Percentiles rank a stretch among this genome's conserved stretches.
phyloP scores from a whole-genome alignment of 805 yeast species.

The Wickerhamomyces chaumierensis region DNA sequence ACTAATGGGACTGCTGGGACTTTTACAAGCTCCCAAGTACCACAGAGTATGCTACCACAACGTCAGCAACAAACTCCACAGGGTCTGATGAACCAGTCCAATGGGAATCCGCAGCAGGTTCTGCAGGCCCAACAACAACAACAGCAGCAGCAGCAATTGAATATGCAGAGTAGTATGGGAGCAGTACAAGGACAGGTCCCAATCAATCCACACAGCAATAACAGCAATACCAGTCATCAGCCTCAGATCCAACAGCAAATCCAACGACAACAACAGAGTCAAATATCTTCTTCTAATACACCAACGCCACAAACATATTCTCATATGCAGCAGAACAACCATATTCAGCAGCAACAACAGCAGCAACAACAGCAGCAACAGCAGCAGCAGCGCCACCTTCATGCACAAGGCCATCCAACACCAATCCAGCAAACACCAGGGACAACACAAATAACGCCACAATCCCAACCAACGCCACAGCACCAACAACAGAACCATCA shows the following conservation, averaged over 20 bases:
- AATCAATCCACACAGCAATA: too few relatives aligned
- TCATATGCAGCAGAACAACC: conserved; percentile 1
- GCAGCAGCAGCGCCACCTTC: conserved; percentile 2
- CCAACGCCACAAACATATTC: too few relatives aligned
- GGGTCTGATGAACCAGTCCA: neutral
- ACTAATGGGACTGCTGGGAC: neutral
- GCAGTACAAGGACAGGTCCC: too few relatives aligned
- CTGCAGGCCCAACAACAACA: neutral
- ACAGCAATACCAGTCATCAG: too few relatives aligned
- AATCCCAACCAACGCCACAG: conserved; percentile 4
- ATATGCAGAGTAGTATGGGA: too few relatives aligned
- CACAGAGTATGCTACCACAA: neutral
- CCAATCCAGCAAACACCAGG: conserved; percentile 2
- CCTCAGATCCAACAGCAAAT: too few relatives aligned
- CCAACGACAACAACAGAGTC: too few relatives aligned
- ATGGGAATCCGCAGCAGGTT: neutral
- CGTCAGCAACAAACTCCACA: conserved; percentile 1
- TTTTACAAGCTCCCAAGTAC: neutral
- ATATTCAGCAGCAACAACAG: conserved; percentile 1
- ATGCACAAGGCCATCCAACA: conserved; percentile 5
- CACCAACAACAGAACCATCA: conserved; percentile 2
- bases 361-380: conserved; percentile 2
- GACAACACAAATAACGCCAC: neutral
- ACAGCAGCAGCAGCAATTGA: neutral
- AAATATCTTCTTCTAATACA: too few relatives aligned